phyloP scores from a whole-genome alignment of 371 early-diverging fungal species.

The Gilbertella persicaria region DNA sequence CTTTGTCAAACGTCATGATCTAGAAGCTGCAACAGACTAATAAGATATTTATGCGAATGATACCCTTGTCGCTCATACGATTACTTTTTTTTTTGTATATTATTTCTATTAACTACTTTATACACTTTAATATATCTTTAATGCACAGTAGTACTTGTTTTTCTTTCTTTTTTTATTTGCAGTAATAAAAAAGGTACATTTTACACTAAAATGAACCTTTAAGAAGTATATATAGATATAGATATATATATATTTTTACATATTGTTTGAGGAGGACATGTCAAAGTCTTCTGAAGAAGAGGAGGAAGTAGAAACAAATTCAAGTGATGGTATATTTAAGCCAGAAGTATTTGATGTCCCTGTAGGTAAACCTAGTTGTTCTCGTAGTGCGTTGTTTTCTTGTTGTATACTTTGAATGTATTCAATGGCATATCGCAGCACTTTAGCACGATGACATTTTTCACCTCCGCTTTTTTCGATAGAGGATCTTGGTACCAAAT shows the following conservation, averaged over 20 bases:
- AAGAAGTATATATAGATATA: no score
- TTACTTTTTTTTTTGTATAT: not conserved
- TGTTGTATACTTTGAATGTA: constrained; percentile 20
- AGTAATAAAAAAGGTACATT: no score
- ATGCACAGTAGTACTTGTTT: no score
- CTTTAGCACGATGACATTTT: constrained; percentile 31
- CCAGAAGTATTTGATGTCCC: no score
- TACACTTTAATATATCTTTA: no score
- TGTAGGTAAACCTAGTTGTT: constrained; percentile 18
- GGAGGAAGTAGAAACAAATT: not conserved
- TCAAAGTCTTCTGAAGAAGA: constrained; percentile 11
- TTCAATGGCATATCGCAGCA: constrained; percentile 27
- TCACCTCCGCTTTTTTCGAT: constrained; percentile 18
- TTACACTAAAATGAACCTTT: constrained; percentile 20
- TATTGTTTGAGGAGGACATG: not conserved
- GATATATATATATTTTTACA: not conserved
- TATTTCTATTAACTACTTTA: no score
- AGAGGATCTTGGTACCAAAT: constrained; percentile 20
- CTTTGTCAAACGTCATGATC: constrained; percentile 25
- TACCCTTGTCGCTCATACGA: not conserved
- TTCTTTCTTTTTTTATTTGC: no score
- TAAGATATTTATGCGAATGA: not conserved
- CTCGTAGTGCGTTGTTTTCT: constrained; percentile 19
- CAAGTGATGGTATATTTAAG: not conserved
- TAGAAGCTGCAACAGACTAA: constrained; percentile 20